Evolutionary conservation across 1,139 yeast genomes (phyloP).

Genomic region (Saccharomycopsis hybrid): DNA sequence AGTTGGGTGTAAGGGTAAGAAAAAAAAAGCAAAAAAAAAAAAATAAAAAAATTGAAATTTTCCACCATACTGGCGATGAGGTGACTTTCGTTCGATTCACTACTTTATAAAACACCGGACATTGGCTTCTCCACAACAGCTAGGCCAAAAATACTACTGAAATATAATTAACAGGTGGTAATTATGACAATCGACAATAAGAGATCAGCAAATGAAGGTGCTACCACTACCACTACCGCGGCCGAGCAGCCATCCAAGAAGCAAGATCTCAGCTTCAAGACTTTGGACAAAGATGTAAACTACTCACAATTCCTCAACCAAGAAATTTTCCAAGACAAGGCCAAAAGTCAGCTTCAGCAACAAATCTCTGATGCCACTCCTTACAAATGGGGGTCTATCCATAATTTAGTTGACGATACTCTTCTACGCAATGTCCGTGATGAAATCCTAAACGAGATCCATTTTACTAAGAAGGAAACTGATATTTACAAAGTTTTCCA

Average conservation of each 20-base stretch:
- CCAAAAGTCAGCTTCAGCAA: slow-evolving; percentile 36
- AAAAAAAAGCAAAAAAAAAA: no score
- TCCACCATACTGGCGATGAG: no score
- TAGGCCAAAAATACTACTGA: no score
- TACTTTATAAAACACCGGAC: no score
- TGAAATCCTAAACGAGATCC: slow-evolving; percentile 78
- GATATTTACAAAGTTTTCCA: slow-evolving; percentile 94
- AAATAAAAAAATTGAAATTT: no score
- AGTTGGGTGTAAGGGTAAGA: no score
- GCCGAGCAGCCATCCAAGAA: slow-evolving; percentile 1
- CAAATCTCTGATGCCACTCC: slow-evolving; percentile 56
- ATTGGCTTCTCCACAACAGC: no score
- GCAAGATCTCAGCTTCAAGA: not conserved
- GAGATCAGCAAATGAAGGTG: no score
- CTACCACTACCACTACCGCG: no score
- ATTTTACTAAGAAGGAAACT: slow-evolving; percentile 91
- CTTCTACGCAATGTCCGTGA: slow-evolving; percentile 71
- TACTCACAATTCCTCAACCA: slow-evolving; percentile 13
- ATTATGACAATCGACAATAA: no score
- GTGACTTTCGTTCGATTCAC: no score
- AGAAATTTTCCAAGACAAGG: slow-evolving; percentile 45
- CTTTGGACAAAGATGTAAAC: slow-evolving; percentile 2
- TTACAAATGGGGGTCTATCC: slow-evolving; percentile 84
- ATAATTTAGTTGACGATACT: slow-evolving; percentile 65
- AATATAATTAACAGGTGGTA: no score